These are phyloP conservation scores for Soucietia sequanensis DNA, from an alignment of 805 yeast species.

Conservation along the genomic window DNA sequence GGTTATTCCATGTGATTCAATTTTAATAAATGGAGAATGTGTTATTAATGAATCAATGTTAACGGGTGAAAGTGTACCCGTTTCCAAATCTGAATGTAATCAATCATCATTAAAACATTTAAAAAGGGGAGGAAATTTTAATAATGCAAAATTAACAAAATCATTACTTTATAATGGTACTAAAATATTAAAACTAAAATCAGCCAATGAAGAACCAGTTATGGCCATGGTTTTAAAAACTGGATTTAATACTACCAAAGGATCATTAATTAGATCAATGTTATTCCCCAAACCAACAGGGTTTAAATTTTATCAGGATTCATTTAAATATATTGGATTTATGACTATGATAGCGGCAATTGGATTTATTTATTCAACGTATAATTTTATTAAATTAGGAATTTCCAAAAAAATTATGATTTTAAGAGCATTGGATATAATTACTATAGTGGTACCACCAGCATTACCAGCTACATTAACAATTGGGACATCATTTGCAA, in stretches of 20 bases:
- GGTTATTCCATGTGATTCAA: slow-evolving; percentile 83
- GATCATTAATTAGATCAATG: slow-evolving; percentile 92
- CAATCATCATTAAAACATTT: slow-evolving; percentile 59
- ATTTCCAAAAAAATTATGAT: slow-evolving; percentile 68
- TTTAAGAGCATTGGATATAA: slow-evolving; percentile 86
- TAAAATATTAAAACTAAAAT: slow-evolving; percentile 76
- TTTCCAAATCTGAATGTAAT: slow-evolving; percentile 70
- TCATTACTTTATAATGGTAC: slow-evolving; percentile 89
- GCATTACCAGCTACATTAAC: slow-evolving; percentile 97
- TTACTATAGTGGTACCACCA: slow-evolving; percentile 98
- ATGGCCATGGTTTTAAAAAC: slow-evolving; percentile 85
- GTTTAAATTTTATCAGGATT: slow-evolving; percentile 89
- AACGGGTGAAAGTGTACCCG: slow-evolving; percentile 98
- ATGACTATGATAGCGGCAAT: slow-evolving; percentile 82
- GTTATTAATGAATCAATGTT: slow-evolving; percentile 97
- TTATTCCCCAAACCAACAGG: slow-evolving; percentile 93
- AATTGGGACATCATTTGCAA: slow-evolving; percentile 92
- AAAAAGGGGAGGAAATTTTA: slow-evolving; percentile 58
- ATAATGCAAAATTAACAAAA: slow-evolving; percentile 64
- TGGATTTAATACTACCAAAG: slow-evolving; percentile 95
- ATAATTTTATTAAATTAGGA: slow-evolving; percentile 77
- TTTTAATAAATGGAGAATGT: slow-evolving; percentile 86
- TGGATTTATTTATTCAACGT: slow-evolving; percentile 83
- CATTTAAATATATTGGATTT: slow-evolving; percentile 93
- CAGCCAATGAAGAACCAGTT: slow-evolving; percentile 72